Evolutionary conservation across 805 yeast genomes (phyloP), one percentile per base, ranked within the genome.

Genomic region (Kodamaea restingae): DNA sequence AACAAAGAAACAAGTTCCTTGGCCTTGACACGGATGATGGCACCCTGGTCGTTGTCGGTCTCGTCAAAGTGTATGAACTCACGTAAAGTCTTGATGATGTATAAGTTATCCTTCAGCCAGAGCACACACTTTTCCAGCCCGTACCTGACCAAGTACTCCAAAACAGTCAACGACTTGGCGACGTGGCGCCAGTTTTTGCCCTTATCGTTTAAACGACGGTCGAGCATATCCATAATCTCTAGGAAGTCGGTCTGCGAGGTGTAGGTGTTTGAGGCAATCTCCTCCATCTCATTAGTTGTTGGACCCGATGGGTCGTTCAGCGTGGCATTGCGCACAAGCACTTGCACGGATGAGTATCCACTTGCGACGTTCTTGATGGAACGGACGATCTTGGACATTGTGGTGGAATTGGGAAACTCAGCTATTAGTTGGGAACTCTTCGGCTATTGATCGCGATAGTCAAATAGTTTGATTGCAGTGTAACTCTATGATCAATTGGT

Each of bases 131-230:
- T 82, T 49, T 88, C 95, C 15, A 88, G 76, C 28, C 97, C 98
- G 44, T 73, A 76, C 50, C 93, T 78, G 14, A 90, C 88, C 42
- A 90, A 69, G 62, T 81, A 91, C 54, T 90, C 96, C 50, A 91
- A 71, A n/a, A 91, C 81, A 2, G 95, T 84, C 45, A 91, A 71
- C 1, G 95, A 81, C 61, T 91, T 93, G 46, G 95, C 90, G 36
- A 91, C 90, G 59, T 91, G 98, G 49, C 96, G 76, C 97, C 97
- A 91, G 65, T 91, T 85, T 60, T 88, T 90, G 45, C 98, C 98
- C 68, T 90, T 90, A 58, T 91, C 98, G 56, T 91, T 91, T 48
- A 91, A 67, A 47, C 98, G 76, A 49, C 88, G 78, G 64, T 91
- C 97, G 32, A 91, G 64, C 82, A 91, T 88, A 55, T 91, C 97